Conservation (phyloP, 345 rosid species). For the Populus ilicifolia region DNA sequence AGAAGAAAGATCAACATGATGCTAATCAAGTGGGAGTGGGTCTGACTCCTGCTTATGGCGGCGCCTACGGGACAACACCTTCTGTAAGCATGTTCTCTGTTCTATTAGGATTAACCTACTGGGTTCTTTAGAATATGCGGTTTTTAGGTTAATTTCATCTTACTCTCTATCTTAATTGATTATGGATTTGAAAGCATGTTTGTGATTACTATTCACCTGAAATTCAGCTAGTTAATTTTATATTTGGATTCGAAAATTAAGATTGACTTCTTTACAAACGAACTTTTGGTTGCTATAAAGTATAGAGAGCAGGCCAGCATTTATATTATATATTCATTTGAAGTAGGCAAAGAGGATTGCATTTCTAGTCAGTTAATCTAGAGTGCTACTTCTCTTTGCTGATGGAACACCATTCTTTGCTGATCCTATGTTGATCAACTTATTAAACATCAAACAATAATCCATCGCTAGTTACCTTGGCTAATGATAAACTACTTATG, state of each 20-base stretch:
- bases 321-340: neutral
- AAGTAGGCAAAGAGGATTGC: neutral
- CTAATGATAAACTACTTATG: neutral
- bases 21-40: conserved; percentile 54
- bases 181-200: neutral
- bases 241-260: neutral
- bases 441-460: neutral
- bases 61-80: conserved; percentile 76
- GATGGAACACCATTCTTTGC: neutral
- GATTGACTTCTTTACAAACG: neutral
- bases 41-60: conserved; percentile 59
- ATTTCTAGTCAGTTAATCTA: neutral
- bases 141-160: neutral
- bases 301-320: neutral
- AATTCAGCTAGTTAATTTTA: neutral
- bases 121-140: conserved; percentile 2
- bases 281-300: neutral
- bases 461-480: neutral
- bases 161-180: neutral
- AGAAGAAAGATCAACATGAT: conserved; percentile 83
- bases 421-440: neutral
- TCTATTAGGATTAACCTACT: neutral
- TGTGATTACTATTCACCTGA: neutral
- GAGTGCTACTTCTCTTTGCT: neutral
- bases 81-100: conserved; percentile 50